These are phyloP conservation scores for Colletotrichum sp. DNA, from an alignment of 2,329 filamentous ascomycete species.

Conservation along the genomic window DNA sequence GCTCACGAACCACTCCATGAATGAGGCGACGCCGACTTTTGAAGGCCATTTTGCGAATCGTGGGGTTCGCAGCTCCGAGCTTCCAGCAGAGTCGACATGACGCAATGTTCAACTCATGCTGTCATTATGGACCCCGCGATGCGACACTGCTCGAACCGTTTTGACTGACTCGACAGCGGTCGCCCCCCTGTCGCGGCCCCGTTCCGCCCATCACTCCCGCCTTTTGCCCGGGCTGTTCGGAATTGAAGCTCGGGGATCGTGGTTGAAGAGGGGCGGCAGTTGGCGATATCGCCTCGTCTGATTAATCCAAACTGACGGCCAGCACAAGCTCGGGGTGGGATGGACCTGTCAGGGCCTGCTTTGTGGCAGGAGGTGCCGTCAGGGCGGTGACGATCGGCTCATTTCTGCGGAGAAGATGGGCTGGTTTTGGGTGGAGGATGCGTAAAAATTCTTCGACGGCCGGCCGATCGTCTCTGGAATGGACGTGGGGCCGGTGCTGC, in stretches of 20 bases:
- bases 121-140: constrained; percentile 4
- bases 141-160: not conserved
- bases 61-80: not conserved
- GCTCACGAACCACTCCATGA: fast-evolving
- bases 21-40: not conserved
- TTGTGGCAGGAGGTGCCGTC: not conserved
- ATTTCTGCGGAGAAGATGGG: not conserved
- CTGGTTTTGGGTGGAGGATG: not conserved
- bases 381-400: not conserved
- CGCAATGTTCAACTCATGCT: constrained; percentile 6
- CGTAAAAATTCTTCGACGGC: not conserved
- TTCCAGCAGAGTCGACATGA: constrained; percentile 2
- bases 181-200: not conserved
- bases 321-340: not conserved
- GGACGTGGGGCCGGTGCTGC: not conserved
- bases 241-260: not conserved
- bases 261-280: not conserved
- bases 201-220: not conserved
- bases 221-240: not conserved
- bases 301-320: not conserved
- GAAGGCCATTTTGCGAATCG: not conserved
- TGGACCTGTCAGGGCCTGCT: not conserved
- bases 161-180: not conserved
- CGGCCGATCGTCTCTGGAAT: not conserved
- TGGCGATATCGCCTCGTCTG: not conserved